A percentile compares a stretch with the other conserved stretches of the same genome.
phyloP scores from a whole-genome alignment of 805 yeast species.

The Metschnikowia picachoensis region DNA sequence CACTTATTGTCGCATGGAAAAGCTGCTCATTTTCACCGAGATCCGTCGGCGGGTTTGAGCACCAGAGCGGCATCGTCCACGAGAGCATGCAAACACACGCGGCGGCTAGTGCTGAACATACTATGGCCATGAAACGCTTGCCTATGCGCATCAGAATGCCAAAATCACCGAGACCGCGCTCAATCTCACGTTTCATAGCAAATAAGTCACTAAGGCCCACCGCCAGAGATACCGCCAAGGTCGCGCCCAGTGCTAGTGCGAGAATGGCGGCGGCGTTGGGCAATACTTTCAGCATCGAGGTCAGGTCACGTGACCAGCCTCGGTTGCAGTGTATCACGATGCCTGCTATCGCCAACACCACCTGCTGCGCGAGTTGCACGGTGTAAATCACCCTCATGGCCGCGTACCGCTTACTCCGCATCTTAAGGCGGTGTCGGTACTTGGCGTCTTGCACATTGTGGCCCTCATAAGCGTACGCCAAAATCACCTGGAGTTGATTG shows the following conservation, averaged over 20 bases:
- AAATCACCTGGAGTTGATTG: slow-evolving; percentile 40
- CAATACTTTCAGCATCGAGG: slow-evolving; percentile 26
- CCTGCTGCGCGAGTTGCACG: slow-evolving; percentile 27
- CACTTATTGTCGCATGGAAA: not conserved
- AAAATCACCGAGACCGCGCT: slow-evolving; percentile 34
- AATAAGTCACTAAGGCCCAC: slow-evolving; percentile 26
- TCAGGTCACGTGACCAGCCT: slow-evolving; percentile 31
- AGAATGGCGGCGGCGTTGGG: slow-evolving; percentile 36
- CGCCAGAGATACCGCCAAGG: slow-evolving; percentile 29
- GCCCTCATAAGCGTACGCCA: slow-evolving; percentile 45
- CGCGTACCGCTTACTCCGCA: slow-evolving; percentile 16
- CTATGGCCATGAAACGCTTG: slow-evolving; percentile 34
- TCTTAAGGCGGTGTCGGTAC: slow-evolving; percentile 14
- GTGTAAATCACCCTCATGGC: slow-evolving; percentile 28
- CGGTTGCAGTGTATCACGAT: slow-evolving; percentile 36
- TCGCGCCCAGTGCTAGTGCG: slow-evolving; percentile 30
- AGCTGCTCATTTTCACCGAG: slow-evolving; percentile 15
- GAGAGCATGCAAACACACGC: slow-evolving; percentile 24
- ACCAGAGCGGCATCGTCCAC: slow-evolving; percentile 45
- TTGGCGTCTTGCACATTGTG: slow-evolving; percentile 10
- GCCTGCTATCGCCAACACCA: slow-evolving; percentile 26
- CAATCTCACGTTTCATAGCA: slow-evolving; percentile 17
- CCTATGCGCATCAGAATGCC: slow-evolving; percentile 47
- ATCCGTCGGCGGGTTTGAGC: slow-evolving; percentile 44
- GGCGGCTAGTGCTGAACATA: slow-evolving; percentile 35